These are phyloP conservation scores for Rubus parviflorus DNA, from an alignment of 306 rosid species.

Conservation along the genomic window DNA sequence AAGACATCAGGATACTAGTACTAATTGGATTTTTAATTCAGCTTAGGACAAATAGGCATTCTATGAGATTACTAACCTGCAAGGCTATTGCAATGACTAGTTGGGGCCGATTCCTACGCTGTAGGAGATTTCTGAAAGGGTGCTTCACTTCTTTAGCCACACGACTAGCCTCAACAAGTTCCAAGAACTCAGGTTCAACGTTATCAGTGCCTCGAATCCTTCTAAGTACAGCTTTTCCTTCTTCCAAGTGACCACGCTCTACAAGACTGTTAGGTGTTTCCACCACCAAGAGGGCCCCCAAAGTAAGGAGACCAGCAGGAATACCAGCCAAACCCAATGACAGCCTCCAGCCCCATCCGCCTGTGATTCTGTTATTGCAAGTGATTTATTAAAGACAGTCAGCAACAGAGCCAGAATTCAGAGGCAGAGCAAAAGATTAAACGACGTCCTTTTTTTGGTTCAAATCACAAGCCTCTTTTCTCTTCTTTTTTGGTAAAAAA, in stretches of 20 bases:
- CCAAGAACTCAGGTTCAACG: constrained; percentile 74
- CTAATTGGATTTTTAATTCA: neutral
- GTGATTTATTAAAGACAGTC: neutral
- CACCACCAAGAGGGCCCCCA: constrained; percentile 75
- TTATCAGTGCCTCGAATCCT: constrained; percentile 74
- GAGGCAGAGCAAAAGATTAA: neutral
- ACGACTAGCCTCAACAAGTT: constrained; percentile 72
- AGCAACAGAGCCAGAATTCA: neutral
- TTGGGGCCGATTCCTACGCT: constrained; percentile 69
- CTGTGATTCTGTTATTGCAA: constrained; percentile 48
- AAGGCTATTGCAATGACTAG: constrained; percentile 65
- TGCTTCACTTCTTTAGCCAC: constrained; percentile 66
- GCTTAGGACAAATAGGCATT: neutral
- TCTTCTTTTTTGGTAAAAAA: neutral
- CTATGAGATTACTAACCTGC: constrained; percentile 43
- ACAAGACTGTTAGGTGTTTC: constrained; percentile 90
- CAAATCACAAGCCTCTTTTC: neutral
- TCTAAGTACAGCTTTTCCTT: constrained; percentile 64
- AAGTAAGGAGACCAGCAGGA: constrained; percentile 68
- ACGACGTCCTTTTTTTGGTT: neutral
- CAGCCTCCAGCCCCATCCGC: constrained; percentile 96
- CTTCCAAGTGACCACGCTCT: constrained; percentile 74
- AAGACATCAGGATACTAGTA: constrained; percentile 1
- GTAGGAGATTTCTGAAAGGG: constrained; percentile 70
- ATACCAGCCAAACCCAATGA: constrained; percentile 81